Conservation (phyloP, 2,329 filamentous ascomycete genomes). For the Neopestalotiopsis sp. region DNA sequence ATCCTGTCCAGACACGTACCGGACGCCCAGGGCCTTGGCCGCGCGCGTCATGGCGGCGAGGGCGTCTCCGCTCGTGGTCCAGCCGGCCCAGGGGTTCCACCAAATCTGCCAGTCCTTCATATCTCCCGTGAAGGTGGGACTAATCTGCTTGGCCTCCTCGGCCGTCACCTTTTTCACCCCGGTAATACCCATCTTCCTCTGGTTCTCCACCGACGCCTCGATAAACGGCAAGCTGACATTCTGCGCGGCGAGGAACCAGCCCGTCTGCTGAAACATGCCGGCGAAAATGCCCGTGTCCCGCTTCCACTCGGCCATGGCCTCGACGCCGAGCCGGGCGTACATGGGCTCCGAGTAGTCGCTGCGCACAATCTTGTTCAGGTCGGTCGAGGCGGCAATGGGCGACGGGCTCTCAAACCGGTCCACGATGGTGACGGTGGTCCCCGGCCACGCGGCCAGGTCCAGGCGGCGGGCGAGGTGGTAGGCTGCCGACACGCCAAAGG, state of each 20-base stretch:
- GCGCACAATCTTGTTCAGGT: conserved; percentile 44
- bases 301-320: conserved; percentile 36
- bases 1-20: conserved; percentile 32
- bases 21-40: conserved; percentile 31
- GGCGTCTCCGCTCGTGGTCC: conserved; percentile 33
- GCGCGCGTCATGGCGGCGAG: conserved; percentile 37
- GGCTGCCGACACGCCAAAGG: conserved; percentile 42
- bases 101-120: conserved; percentile 35
- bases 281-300: conserved; percentile 31
- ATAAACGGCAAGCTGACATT: conserved; percentile 29
- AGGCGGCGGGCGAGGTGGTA: conserved; percentile 33
- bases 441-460: conserved; percentile 19
- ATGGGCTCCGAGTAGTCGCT: conserved; percentile 39
- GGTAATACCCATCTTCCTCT: neutral
- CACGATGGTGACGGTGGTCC: conserved; percentile 27
- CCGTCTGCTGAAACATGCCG: conserved; percentile 36
- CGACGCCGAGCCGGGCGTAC: conserved; percentile 36
- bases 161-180: neutral
- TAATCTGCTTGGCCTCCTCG: conserved; percentile 31
- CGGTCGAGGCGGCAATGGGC: conserved; percentile 33
- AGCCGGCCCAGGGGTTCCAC: conserved; percentile 33
- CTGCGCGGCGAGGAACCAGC: conserved; percentile 35
- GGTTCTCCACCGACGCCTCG: neutral
- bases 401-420: conserved; percentile 31
- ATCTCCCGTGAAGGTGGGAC: conserved; percentile 33